Evolutionary conservation across 345 rosid genomes (phyloP).

Genomic region (Gossypium stocksii): DNA sequence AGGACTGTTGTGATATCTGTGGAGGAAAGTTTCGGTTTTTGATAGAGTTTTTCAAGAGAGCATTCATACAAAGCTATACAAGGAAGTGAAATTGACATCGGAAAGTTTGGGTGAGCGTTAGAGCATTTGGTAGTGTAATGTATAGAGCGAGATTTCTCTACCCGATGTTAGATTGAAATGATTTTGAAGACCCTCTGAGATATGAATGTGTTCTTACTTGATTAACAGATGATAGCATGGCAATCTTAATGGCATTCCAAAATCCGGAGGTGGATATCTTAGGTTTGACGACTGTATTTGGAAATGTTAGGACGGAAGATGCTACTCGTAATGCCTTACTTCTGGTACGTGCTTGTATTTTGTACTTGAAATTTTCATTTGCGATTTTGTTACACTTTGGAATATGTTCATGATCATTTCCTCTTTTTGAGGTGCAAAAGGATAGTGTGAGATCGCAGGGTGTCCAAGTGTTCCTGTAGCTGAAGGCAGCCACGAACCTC

Average conservation of each 20-base stretch:
- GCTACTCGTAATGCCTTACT: slow-evolving; percentile 87
- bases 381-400: slow-evolving; percentile 13
- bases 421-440: slow-evolving; percentile 54
- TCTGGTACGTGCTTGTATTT: slow-evolving; percentile 48
- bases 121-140: not conserved
- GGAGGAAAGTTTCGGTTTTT: not conserved
- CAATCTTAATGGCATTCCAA: slow-evolving; percentile 94
- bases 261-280: slow-evolving; percentile 65
- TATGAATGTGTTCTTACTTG: slow-evolving; percentile 2
- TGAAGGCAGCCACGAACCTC: slow-evolving; percentile 72
- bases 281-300: slow-evolving; percentile 88
- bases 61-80: not conserved
- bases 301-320: slow-evolving; percentile 68
- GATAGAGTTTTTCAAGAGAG: not conserved
- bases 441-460: slow-evolving; percentile 98
- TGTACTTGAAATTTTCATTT: not conserved
- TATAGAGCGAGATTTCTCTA: not conserved
- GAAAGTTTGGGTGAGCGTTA: not conserved
- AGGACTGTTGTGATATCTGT: not conserved
- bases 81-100: not conserved
- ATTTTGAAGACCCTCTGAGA: not conserved
- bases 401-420: slow-evolving; percentile 47
- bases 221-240: slow-evolving; percentile 83
- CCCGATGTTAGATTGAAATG: slow-evolving; percentile 1
- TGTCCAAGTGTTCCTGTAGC: slow-evolving; percentile 78